These are phyloP conservation scores for Ophiostoma piceae DNA, from an alignment of 2,329 filamentous ascomycete genomes.

Conservation along the genomic window DNA sequence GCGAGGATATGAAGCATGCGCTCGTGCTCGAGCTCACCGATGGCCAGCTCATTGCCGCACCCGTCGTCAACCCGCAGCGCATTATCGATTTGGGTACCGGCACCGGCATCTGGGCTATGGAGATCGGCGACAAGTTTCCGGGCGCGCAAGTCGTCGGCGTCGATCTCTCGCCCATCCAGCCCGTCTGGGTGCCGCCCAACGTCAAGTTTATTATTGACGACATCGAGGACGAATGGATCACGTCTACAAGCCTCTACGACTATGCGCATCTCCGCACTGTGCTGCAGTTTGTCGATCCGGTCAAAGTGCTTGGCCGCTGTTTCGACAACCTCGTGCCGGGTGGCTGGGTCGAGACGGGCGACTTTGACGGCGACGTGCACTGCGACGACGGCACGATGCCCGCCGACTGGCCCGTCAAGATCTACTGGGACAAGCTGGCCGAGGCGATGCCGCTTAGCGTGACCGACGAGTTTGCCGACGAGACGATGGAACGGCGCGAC, in stretches of 20 bases:
- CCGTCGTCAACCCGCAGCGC: constrained; percentile 39
- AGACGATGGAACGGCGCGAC: constrained; percentile 35
- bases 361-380: constrained; percentile 41
- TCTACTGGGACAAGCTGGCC: constrained; percentile 31
- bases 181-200: constrained; percentile 51
- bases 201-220: constrained; percentile 60
- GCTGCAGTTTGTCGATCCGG: constrained; percentile 44
- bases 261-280: constrained; percentile 49
- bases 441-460: constrained; percentile 28
- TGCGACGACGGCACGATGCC: constrained; percentile 45
- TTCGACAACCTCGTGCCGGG: constrained; percentile 40
- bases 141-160: constrained; percentile 39
- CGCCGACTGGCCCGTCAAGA: constrained; percentile 36
- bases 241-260: constrained; percentile 48
- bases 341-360: constrained; percentile 43
- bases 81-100: constrained; percentile 49
- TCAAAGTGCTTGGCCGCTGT: constrained; percentile 34
- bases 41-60: constrained; percentile 39
- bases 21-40: constrained; percentile 43
- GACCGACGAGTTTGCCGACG: constrained; percentile 28
- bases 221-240: constrained; percentile 53
- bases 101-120: constrained; percentile 41
- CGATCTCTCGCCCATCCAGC: constrained; percentile 45
- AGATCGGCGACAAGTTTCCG: constrained; percentile 42
- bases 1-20: constrained; percentile 44